A percentile compares a stretch with the other conserved stretches of the same genome.
These are phyloP conservation scores for Saturnispora halmiae DNA, from an alignment of 805 yeast species.

Conservation along the genomic window DNA sequence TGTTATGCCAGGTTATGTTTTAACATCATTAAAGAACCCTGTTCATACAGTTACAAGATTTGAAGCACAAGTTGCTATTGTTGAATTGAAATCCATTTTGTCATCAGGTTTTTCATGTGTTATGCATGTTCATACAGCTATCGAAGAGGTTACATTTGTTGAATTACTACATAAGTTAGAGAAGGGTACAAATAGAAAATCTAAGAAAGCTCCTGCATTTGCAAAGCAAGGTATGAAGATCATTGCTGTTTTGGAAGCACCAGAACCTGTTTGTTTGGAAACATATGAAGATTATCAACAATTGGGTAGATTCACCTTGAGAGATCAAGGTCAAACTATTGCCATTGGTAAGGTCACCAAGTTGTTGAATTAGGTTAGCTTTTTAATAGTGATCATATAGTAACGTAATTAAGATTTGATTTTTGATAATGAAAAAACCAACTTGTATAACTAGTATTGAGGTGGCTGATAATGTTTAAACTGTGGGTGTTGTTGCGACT, in stretches of 20 bases:
- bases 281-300: conserved; percentile 89
- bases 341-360: conserved; percentile 98
- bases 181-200: conserved; percentile 92
- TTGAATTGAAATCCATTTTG: conserved; percentile 88
- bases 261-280: conserved; percentile 88
- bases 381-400: too few species aligned
- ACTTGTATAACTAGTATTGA: background rate
- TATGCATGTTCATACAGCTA: conserved; percentile 97
- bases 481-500: background rate
- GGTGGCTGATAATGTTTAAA: background rate
- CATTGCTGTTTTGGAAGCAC: conserved; percentile 80
- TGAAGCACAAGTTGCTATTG: conserved; percentile 95
- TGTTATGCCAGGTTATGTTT: conserved; percentile 80
- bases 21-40: conserved; percentile 79
- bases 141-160: conserved; percentile 83
- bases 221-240: conserved; percentile 99
- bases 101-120: conserved; percentile 96
- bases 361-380: conserved; percentile 49
- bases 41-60: conserved; percentile 84
- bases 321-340: conserved; percentile 97
- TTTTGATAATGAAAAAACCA: too few species aligned
- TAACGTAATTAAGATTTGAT: too few species aligned
- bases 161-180: conserved; percentile 86
- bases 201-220: conserved; percentile 95
- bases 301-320: conserved; percentile 93